Base-by-base conservation (phyloP, 305 asterid genomes). In the Caryopteris hybrid region DNA sequence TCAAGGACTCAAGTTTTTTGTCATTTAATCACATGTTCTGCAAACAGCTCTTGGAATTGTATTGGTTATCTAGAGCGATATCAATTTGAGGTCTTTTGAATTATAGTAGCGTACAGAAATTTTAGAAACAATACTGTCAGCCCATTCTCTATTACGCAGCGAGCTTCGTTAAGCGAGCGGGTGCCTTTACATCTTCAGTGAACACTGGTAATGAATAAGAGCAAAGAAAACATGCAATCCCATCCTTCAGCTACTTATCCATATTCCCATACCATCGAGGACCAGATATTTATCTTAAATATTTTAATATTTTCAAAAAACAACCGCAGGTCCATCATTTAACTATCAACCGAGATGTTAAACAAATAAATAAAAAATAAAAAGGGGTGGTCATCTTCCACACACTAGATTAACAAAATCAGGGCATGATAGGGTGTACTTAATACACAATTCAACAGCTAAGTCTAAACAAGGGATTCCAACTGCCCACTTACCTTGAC, bases 401-500 rank as follows among this genome's bases (percentile, higher is more conserved):
- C 60, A 20, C 6, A 10, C 17, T 57, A 34, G 39, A 43, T 51
- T 18, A 50, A 62, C 12, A 34, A 47, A 62, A 62, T 13, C 22
- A 54, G 60, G 63, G 50, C 7, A 43, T 1, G 31, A 47, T 18
- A 25, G 13, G 38, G 2, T 55, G 14, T 27, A 6, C 22, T 21
- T 18, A 36, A 45, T 54, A 55, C 64, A 51, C 12, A 68, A 22
- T 34, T 48, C 39, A 36, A 60, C 16, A 60, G 62, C 53, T 12
- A 38, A 64, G 18, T 21, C 18, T 13, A 10, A 52, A 41, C 29
- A 50, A 23, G 16, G 34, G 33, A 1, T 39, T 70, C 63, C 11
- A 56, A 56, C 36, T 46, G 66, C 65, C 43, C 41, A 63, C 64
- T 69, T 57, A 84, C 90, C 90, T 84, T 84, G 62, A 82, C 85